These are phyloP conservation scores for Roridomyces roridus DNA, from an alignment of 768 basidiomycete genomes.

Conservation along the genomic window DNA sequence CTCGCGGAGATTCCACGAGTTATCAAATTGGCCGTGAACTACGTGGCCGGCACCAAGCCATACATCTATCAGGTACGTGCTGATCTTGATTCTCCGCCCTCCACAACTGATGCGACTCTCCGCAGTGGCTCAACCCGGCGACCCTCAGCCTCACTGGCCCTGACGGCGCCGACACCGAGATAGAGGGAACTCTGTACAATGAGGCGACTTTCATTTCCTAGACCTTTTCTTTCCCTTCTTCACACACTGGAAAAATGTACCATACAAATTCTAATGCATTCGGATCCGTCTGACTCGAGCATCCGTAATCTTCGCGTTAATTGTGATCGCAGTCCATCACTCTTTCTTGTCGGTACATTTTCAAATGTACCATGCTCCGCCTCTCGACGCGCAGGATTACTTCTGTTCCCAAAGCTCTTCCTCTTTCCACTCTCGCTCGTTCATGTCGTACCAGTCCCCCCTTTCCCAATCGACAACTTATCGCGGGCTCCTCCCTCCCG, in stretches of 20 bases:
- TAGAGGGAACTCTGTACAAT: slow-evolving; percentile 79
- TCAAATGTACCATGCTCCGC: slow-evolving; percentile 62
- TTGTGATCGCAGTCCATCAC: slow-evolving; percentile 23
- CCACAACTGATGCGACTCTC: too few relatives aligned
- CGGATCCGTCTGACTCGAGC: slow-evolving; percentile 1
- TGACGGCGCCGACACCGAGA: slow-evolving; percentile 46
- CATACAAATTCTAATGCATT: slow-evolving; percentile 15
- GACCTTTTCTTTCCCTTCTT: slow-evolving; percentile 15
- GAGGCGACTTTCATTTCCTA: slow-evolving; percentile 91
- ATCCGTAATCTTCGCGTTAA: neutral
- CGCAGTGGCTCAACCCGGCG: slow-evolving; percentile 55
- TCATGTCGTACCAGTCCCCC: neutral
- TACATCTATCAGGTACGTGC: slow-evolving; percentile 88
- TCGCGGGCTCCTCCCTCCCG: slow-evolving; percentile 21
- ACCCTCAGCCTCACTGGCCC: slow-evolving; percentile 52
- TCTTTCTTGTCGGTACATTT: slow-evolving; percentile 13
- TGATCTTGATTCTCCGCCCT: too few relatives aligned
- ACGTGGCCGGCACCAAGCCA: slow-evolving; percentile 92
- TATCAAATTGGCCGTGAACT: slow-evolving; percentile 90
- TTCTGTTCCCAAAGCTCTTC: slow-evolving; percentile 13
- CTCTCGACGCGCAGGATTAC: slow-evolving; percentile 39
- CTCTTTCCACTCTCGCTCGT: slow-evolving; percentile 24
- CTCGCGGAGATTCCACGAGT: slow-evolving; percentile 94
- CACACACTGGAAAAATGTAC: slow-evolving; percentile 9
- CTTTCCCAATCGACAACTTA: slow-evolving; percentile 17